Evolutionary conservation across 2,329 filamentous ascomycete genomes (phyloP).

Genomic region (Colletotrichum somersetense): DNA sequence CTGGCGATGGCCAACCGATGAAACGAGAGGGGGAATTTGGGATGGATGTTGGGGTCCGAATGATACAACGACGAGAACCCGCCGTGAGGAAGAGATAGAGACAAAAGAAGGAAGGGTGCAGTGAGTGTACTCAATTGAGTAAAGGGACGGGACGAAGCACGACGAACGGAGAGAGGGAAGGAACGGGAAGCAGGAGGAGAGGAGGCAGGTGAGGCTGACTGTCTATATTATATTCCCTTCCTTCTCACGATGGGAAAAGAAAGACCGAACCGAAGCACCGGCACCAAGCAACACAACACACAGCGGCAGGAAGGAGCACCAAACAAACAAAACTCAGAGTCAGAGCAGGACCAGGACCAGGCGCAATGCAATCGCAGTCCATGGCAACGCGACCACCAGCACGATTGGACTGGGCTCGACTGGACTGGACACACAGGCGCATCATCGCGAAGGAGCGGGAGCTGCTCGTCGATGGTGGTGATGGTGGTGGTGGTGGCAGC

Average conservation of each 20-base stretch:
- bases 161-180: slow-evolving; percentile 6
- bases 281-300: too few species aligned
- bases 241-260: slow-evolving; percentile 8
- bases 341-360: too few species aligned
- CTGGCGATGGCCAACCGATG: neutral
- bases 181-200: neutral
- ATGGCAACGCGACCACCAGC: neutral
- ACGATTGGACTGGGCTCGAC: neutral
- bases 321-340: neutral
- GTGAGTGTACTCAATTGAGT: neutral
- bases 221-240: slow-evolving; percentile 13
- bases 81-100: slow-evolving; percentile 13
- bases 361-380: neutral
- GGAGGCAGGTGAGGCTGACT: slow-evolving; percentile 13
- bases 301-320: neutral
- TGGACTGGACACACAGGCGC: neutral
- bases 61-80: slow-evolving; percentile 12
- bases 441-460: neutral
- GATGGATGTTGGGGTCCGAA: neutral
- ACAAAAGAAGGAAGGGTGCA: slow-evolving; percentile 28
- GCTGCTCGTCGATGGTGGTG: neutral
- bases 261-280: neutral
- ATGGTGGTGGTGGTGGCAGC: neutral
- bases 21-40: neutral
- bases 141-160: neutral